Base-by-base conservation (phyloP, 768 basidiomycete genomes). In the Tylopilus rubrobrunneus region DNA sequence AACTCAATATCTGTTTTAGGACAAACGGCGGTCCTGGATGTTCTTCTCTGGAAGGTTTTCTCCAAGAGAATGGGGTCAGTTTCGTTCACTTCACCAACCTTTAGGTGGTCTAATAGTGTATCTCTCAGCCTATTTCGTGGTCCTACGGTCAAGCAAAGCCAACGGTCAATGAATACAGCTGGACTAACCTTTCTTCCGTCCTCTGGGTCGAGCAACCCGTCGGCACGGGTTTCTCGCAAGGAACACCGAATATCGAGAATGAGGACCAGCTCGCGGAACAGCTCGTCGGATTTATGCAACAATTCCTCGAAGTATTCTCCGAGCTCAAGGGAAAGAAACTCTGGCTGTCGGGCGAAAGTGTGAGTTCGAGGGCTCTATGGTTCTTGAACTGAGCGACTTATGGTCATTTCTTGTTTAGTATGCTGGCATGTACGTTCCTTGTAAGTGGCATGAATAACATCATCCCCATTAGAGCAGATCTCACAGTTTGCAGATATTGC, bases 1-100 rank as follows among this genome's bases (percentile, higher is more conserved):
- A n/a, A n/a, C n/a, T 50, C 17, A 2, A 28, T 43, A 3, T 50
- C 29, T 29, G 29, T 8, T 49, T 21, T 61, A 87, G 86, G 87
- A 86, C 83, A 5, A 89, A 88, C 58, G 87, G 87, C n/a, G 87
- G 88, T 1, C 88, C 87, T 0, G 87, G 88, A 28, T 89, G 87
- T 61, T 87, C 85, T 11, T 86, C 86, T 2, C 71, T 89, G 0
- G 82, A 86, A 63, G 88, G 86, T 17, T 67, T 85, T 34, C 63
- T 89, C 4, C 84, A 89, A 65, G 88, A 89, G 63, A 88, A 88
- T 57, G 87, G 87, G 14, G 87, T 86, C 60, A 46, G 81, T 15
- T 42, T 29, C 8, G 8, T 39, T 53, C 10, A 23, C 61, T 4
- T 59, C 21, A 37, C 39, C 15, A 9, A 37, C n/a, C n/a, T n/a